Conservation (phyloP, 352 stramenopile genomes). For the Thalassiosira delicatula region DNA sequence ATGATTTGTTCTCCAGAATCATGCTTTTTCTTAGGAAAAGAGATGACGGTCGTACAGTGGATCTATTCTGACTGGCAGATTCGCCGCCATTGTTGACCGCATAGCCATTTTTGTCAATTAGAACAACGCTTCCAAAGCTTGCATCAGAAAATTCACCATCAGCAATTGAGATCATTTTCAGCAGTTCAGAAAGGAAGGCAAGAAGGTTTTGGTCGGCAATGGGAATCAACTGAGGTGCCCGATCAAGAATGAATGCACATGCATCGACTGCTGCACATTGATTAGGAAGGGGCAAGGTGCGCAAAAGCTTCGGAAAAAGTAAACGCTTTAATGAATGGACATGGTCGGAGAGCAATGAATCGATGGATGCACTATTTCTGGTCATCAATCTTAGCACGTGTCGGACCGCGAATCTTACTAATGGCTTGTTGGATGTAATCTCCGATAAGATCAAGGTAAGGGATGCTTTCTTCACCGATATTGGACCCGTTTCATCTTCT, state of each 20-base stretch:
- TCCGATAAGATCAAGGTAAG: constrained; percentile 77
- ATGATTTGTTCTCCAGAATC: constrained; percentile 39
- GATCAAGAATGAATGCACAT: constrained; percentile 74
- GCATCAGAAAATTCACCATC: constrained; percentile 84
- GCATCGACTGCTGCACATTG: constrained; percentile 80
- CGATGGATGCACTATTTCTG: constrained; percentile 44
- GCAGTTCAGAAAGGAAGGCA: constrained; percentile 79
- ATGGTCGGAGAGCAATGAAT: constrained; percentile 62
- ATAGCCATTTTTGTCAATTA: constrained; percentile 83
- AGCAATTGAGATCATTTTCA: constrained; percentile 85
- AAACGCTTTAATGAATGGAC: constrained; percentile 69
- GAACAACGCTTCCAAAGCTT: constrained; percentile 67
- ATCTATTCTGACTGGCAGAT: constrained; percentile 30
- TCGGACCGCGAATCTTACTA: constrained; percentile 71
- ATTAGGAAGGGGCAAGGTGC: constrained; percentile 78
- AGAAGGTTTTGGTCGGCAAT: constrained; percentile 79
- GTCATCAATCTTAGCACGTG: constrained; percentile 58
- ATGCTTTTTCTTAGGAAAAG: constrained; percentile 74
- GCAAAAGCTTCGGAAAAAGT: constrained; percentile 79
- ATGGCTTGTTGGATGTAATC: constrained; percentile 75
- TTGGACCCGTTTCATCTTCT: background rate
- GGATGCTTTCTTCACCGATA: constrained; percentile 55
- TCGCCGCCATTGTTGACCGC: constrained; percentile 46
- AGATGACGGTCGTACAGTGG: constrained; percentile 43
- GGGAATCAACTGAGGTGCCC: constrained; percentile 69